Conservation (phyloP, 2,329 filamentous ascomycete genomes). For the Bipolaris bicolor region DNA sequence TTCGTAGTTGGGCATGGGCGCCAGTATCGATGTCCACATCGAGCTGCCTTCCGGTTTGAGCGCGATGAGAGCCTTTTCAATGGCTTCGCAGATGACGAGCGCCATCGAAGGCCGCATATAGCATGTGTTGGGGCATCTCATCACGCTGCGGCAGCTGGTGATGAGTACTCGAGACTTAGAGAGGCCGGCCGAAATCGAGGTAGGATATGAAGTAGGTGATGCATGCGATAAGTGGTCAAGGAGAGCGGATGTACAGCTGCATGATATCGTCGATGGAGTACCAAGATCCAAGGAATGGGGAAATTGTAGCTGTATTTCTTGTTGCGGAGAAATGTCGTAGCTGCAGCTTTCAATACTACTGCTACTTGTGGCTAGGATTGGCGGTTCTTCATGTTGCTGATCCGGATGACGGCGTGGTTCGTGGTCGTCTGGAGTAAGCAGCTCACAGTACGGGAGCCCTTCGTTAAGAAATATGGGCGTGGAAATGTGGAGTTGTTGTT, state of each 20-base stretch:
- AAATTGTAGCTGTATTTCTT: background rate
- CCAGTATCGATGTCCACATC: conserved; percentile 1
- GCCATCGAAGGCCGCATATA: conserved; percentile 7
- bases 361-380: background rate
- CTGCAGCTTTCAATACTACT: background rate
- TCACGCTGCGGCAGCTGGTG: conserved; percentile 2
- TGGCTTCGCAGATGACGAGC: conserved; percentile 9
- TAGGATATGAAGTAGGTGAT: background rate
- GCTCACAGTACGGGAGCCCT: conserved; percentile 9
- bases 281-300: conserved; percentile 1
- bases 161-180: conserved; percentile 8
- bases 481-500: background rate
- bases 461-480: background rate
- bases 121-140: conserved; percentile 7
- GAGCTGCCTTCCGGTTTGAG: conserved; percentile 7
- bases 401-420: conserved; percentile 1
- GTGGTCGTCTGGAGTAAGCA: conserved; percentile 4
- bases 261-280: background rate
- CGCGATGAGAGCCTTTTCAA: conserved; percentile 6
- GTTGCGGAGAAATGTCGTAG: background rate
- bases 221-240: conserved; percentile 6
- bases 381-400: background rate
- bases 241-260: conserved; percentile 2
- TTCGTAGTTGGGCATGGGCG: background rate
- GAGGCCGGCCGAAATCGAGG: conserved; percentile 4